phyloP scores from a whole-genome alignment of 768 basidiomycete species.

The Amanita fuliginea region DNA sequence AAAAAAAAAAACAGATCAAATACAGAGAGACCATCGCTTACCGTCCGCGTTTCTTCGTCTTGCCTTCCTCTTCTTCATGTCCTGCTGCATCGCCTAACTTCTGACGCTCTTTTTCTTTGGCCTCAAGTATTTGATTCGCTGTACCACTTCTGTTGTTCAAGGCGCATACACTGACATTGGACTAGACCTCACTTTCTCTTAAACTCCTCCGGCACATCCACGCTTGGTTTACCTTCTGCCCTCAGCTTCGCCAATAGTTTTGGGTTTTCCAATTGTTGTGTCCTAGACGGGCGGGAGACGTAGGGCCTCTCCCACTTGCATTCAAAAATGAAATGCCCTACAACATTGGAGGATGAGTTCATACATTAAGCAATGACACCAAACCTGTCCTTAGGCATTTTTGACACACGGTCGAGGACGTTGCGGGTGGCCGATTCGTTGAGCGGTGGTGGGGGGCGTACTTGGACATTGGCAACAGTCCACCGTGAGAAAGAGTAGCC shows the following conservation, averaged over 20 bases:
- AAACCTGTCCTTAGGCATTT: conserved; percentile 67
- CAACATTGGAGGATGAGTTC: neutral
- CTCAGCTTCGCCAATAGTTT: conserved; percentile 53
- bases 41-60: conserved; percentile 28
- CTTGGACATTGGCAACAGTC: conserved; percentile 48
- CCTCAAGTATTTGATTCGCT: conserved; percentile 78
- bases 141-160: conserved; percentile 39
- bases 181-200: conserved; percentile 49
- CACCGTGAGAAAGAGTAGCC: neutral
- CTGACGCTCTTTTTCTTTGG: conserved; percentile 68
- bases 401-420: conserved; percentile 64
- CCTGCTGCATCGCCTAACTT: conserved; percentile 27
- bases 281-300: conserved; percentile 80
- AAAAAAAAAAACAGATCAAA: neutral
- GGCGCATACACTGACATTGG: neutral
- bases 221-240: conserved; percentile 60
- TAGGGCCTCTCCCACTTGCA: conserved; percentile 80
- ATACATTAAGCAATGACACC: conserved; percentile 7
- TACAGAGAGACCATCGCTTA: conserved; percentile 7
- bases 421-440: conserved; percentile 51
- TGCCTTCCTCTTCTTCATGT: conserved; percentile 21
- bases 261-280: conserved; percentile 78
- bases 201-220: conserved; percentile 88
- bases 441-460: conserved; percentile 65
- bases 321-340: conserved; percentile 87